Base-by-base conservation (phyloP, 2,329 filamentous ascomycete species). In the Xylariaceae sp. region DNA sequence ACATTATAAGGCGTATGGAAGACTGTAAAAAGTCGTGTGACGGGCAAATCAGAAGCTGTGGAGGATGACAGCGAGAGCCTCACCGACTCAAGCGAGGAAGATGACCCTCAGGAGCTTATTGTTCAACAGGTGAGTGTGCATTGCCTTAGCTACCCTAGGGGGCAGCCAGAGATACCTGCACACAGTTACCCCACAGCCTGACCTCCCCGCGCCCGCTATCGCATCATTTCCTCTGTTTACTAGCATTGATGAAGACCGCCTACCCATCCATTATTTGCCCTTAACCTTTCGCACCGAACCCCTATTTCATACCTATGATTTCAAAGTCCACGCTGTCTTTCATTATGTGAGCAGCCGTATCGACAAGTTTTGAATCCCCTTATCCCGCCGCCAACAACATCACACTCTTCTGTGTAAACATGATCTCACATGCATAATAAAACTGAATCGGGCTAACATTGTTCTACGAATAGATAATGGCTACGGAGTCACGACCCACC, bases 391-490 rank as follows among this genome's bases (percentile, higher is more conserved):
- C n/a, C n/a, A 33, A 21, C 11, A 45, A 17, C 7, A 6, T 9
- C 4, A 8, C 8, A 7, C 16, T n/a, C 5, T 24, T 6, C 16
- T 41, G 33, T 4, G 26, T 31, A 40, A 33, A 28, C 17, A 21
- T 12, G n/a, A 12, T 36, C 21, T 17, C 16, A 12, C n/a, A 14
- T 24, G 28, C 14, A 7, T 26, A 4, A 19, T 44, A 44, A 16
- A 23, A 40, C 31, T 23, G 41, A 31, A 31, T 36, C 34, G 9
- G 19, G 51, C 53, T 51, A 53, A 55, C 9, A 9, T 37, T 7
- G 17, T 39, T 46, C 17, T 23, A 34, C 36, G 2, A 11, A 46
- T 41, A 69, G 65, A 66, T 67, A 28, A 64, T 61, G 55, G 48
- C 52, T 19, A 53, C 43, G 12, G 46, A 48, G 3, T 53, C 45